Base-by-base conservation (phyloP, 1,139 yeast genomes). In the Hansenula sp. region DNA sequence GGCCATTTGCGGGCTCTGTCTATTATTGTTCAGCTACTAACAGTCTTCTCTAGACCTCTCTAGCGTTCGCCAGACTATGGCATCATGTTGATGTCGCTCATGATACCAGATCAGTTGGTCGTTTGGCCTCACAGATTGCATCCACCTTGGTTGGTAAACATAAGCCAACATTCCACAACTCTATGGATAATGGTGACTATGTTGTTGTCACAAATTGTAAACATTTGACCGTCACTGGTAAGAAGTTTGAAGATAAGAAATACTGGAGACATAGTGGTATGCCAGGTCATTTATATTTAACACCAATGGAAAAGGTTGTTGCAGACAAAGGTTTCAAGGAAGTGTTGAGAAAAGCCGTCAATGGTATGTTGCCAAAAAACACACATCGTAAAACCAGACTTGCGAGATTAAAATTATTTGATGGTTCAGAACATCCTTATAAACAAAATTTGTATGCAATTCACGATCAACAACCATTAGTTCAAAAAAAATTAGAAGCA, bases 341-440 rank as follows among this genome's bases (percentile, higher is more conserved):
- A 60, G 68, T 89, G 17, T 68, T 92, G 52, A 76, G 66, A 55
- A 77, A 85, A 56, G 97, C 98, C 1, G 98, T 92, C 9, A 82
- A 87, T 50, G 95, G 95, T 44, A 92, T 92, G 99, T 72, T 92
- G 44, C 98, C 98, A 32, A 89, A 88, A 66, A 90, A 92, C 63
- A 80, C 82, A 57, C 76, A 83, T 50, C 77, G 97, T 61, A 77
- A 84, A 56, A 70, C 72, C 24, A 78, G 98, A 60, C 65, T 92
- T 60, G 94, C 80, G 36, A 78, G 99, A 58, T 71, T 92, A 49
- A 89, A 87, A 66, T 77, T 87, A 1, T 86, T 75, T 60, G 97
- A 94, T 56, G 96, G 95, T 29, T 80, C 88, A 43, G 85, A 82
- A 43, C 87, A 87, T 61, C 97, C 97, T 18, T 90, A 87, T 61